These are phyloP conservation scores for Colletotrichum sidae DNA, from an alignment of 2,329 filamentous ascomycete genomes.

Conservation along the genomic window DNA sequence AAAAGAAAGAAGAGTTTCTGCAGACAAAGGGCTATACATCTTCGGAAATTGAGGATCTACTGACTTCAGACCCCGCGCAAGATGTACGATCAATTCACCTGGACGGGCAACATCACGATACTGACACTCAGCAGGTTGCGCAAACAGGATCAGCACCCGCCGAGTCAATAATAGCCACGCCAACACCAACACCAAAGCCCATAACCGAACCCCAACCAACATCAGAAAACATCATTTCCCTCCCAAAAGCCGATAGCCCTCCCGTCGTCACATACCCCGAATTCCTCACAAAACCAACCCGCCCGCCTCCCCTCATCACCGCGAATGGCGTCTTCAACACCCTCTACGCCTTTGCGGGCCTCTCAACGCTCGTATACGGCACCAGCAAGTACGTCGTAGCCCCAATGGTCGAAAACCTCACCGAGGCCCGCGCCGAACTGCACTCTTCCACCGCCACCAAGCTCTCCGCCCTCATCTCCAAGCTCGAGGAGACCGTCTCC, in stretches of 20 bases:
- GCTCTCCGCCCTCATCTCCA: conserved; percentile 59
- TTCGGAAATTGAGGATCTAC: conserved; percentile 75
- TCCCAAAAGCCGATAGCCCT: conserved; percentile 54
- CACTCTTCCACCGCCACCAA: conserved; percentile 60
- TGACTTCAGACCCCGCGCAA: conserved; percentile 52
- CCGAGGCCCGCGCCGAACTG: conserved; percentile 64
- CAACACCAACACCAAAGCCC: neutral
- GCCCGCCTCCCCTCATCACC: conserved; percentile 72
- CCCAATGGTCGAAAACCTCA: conserved; percentile 68
- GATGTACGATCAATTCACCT: conserved; percentile 1
- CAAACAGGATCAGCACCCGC: conserved; percentile 20
- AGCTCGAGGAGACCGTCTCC: conserved; percentile 70
- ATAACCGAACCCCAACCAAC: conserved; percentile 6
- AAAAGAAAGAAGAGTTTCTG: conserved; percentile 82
- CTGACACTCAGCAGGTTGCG: conserved; percentile 8
- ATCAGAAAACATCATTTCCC: conserved; percentile 23
- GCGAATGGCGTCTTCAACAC: conserved; percentile 68
- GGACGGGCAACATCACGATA: neutral
- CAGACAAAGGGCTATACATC: conserved; percentile 78
- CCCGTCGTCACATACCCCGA: conserved; percentile 79
- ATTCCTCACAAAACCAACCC: conserved; percentile 69
- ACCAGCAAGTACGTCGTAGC: conserved; percentile 75
- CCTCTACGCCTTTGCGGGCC: conserved; percentile 66
- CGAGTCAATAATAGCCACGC: conserved; percentile 21
- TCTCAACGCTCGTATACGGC: conserved; percentile 76